These are phyloP conservation scores for Kingdonia uniflora DNA, from an alignment of 164 flowering plant genomes.

Conservation along the genomic window DNA sequence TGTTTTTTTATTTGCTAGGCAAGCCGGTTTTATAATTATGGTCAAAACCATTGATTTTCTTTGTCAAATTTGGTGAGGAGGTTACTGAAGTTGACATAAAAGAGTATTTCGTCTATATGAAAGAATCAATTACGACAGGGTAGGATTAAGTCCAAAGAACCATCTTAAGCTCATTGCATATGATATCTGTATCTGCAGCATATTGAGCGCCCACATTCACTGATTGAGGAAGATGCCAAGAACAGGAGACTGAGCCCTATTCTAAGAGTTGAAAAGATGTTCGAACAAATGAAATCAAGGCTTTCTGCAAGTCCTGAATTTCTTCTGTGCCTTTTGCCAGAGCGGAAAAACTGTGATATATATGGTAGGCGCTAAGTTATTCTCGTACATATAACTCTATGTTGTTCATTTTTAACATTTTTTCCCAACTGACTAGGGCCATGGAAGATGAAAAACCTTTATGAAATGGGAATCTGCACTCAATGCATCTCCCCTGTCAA, in stretches of 20 bases:
- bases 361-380: conserved; percentile 39
- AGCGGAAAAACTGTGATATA: conserved; percentile 59
- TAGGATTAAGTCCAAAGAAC: no score
- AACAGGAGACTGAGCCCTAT: conserved; percentile 32
- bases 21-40: no score
- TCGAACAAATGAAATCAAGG: conserved; percentile 39
- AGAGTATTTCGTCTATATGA: no score
- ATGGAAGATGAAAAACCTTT: conserved; percentile 76
- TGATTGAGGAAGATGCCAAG: conserved; percentile 69
- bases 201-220: conserved; percentile 55
- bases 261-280: conserved; percentile 66
- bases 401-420: no score
- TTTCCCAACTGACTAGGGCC: conserved; percentile 40
- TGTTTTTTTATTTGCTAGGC: no score
- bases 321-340: conserved; percentile 70
- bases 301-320: conserved; percentile 54
- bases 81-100: no score
- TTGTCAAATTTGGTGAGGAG: no score
- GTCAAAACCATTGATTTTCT: no score
- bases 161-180: background rate
- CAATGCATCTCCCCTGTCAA: conserved; percentile 63
- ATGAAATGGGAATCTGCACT: conserved; percentile 48
- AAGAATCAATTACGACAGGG: no score
- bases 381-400: no score
- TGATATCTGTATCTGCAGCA: conserved; percentile 26